phyloP scores from a whole-genome alignment of 2,329 filamentous ascomycete genomes.

The Xylaria sp. region DNA sequence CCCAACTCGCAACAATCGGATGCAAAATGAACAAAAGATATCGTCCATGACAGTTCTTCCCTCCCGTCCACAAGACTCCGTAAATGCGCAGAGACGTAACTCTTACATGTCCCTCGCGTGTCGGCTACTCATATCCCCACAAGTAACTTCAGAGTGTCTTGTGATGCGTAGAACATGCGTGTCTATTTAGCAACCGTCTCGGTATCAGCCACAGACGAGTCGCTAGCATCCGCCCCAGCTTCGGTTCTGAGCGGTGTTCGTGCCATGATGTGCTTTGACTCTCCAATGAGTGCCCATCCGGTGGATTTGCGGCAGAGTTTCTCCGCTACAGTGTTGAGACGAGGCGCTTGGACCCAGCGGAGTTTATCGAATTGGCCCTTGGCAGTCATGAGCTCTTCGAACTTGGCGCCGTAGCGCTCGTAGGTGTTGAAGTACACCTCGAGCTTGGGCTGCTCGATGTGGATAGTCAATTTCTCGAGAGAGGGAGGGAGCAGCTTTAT shows the following conservation, averaged over 20 bases:
- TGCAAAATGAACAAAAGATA: not conserved
- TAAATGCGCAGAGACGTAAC: not conserved
- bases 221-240: not conserved
- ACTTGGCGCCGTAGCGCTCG: slow-evolving; percentile 29
- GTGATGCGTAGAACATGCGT: not conserved
- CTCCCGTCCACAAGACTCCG: not conserved
- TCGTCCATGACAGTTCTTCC: not conserved
- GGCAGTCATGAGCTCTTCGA: slow-evolving; percentile 21
- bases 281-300: not conserved
- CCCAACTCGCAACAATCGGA: slow-evolving; percentile 3
- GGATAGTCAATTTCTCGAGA: slow-evolving; percentile 13
- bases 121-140: not conserved
- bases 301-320: not conserved
- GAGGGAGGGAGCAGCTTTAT: slow-evolving; percentile 10
- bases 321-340: not conserved
- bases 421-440: slow-evolving; percentile 20
- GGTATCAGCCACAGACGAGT: not conserved
- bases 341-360: not conserved
- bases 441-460: slow-evolving; percentile 15
- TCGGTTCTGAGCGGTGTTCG: not conserved
- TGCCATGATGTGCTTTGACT: not conserved
- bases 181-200: not conserved
- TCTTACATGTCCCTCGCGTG: not conserved
- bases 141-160: not conserved
- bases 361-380: slow-evolving; percentile 7